phyloP scores from a whole-genome alignment of 2,329 filamentous ascomycete genomes.

The Stagonosporopsis cucurbitacearum region DNA sequence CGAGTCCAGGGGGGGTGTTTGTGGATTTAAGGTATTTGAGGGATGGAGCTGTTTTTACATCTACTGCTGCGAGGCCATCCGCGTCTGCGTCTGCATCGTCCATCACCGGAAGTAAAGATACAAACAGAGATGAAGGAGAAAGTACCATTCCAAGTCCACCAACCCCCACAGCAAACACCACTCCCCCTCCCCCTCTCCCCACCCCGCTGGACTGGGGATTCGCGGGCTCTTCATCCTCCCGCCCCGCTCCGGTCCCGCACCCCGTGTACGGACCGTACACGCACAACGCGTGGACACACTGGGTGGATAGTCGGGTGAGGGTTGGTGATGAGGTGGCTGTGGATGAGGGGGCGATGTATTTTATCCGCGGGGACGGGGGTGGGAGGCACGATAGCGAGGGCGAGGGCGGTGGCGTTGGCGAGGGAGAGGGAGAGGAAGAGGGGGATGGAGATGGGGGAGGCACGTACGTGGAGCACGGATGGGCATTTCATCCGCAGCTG shows the following conservation, averaged over 20 bases:
- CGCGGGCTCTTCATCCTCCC: neutral
- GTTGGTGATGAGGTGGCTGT: neutral
- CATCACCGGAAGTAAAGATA: too few species aligned
- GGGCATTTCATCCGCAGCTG: slow-evolving; percentile 63
- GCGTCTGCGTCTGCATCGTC: too few species aligned
- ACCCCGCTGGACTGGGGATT: neutral
- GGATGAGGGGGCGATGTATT: neutral
- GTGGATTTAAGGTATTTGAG: slow-evolving; percentile 64
- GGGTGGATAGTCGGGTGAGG: neutral
- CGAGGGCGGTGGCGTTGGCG: too few species aligned
- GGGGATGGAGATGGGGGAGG: neutral
- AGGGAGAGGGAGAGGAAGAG: too few species aligned
- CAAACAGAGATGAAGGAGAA: too few species aligned
- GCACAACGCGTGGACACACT: neutral
- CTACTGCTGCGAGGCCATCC: too few species aligned
- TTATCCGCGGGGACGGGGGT: slow-evolving; percentile 33
- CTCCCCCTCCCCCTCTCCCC: too few species aligned
- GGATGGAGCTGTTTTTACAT: neutral
- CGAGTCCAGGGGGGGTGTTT: slow-evolving; percentile 63
- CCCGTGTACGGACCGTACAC: slow-evolving; percentile 28
- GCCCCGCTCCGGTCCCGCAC: neutral
- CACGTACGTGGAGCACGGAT: slow-evolving; percentile 59
- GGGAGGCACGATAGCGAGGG: too few species aligned
- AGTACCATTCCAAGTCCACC: too few species aligned
- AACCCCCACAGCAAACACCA: too few species aligned